These are phyloP conservation scores for Thelephora ganbajun DNA, from an alignment of 768 basidiomycete species.

Conservation along the genomic window DNA sequence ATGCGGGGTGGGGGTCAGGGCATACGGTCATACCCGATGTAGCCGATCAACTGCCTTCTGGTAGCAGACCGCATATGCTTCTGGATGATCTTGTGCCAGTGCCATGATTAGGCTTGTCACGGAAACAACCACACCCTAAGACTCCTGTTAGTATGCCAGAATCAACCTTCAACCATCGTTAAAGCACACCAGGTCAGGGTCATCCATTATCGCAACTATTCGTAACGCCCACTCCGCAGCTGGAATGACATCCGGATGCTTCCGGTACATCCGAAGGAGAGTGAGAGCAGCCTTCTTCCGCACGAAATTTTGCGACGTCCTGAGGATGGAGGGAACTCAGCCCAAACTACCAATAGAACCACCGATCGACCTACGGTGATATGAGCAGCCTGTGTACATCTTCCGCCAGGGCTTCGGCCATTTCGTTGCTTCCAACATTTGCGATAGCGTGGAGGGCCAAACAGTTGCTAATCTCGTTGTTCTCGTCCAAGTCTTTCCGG, in stretches of 20 bases:
- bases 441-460: conserved; percentile 96
- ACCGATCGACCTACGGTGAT: conserved; percentile 53
- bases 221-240: conserved; percentile 92
- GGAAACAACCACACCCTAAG: conserved; percentile 85
- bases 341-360: background rate
- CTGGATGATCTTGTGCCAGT: conserved; percentile 85
- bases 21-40: conserved; percentile 42
- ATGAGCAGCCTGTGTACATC: conserved; percentile 93
- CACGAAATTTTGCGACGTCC: conserved; percentile 89
- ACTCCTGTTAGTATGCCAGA: background rate
- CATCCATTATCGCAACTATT: conserved; percentile 93
- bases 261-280: conserved; percentile 82
- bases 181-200: conserved; percentile 59
- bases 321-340: conserved; percentile 22
- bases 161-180: conserved; percentile 1
- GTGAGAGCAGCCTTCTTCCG: conserved; percentile 98
- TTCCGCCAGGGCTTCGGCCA: conserved; percentile 90
- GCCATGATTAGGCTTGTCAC: conserved; percentile 90
- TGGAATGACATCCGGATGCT: conserved; percentile 89
- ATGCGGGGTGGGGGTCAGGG: background rate
- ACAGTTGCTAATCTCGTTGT: conserved; percentile 91
- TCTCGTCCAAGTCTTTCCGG: conserved; percentile 90
- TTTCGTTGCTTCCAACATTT: conserved; percentile 94
- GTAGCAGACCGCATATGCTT: conserved; percentile 85
- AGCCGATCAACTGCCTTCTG: conserved; percentile 89